Base-by-base conservation (phyloP, 331 rosid species). In the Malus hybrid region DNA sequence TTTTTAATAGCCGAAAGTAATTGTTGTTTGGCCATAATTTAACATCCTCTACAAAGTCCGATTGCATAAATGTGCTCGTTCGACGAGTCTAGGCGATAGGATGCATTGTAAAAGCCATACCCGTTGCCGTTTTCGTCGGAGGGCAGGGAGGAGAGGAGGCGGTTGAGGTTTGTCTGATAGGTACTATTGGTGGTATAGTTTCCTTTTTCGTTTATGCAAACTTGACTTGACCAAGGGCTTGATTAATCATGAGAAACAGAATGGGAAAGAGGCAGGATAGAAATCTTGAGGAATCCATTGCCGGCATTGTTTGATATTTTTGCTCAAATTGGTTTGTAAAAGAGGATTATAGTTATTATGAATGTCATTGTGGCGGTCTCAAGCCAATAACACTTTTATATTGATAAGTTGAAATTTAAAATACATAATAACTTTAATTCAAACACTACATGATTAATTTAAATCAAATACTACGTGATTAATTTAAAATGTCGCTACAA, bases 1-100 rank as follows among this genome's bases (percentile, higher is more conserved):
- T 22, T 22, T 22, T 22, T 22, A 22, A 22, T 22, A 22, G 22
- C 22, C 22, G 22, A 22, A 22, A 22, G 22, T 22, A 22, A 22
- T 22, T 22, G 22, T 22, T 22, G 22, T 22, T 22, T 22, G 22
- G 22, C 22, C 22, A 22, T 22, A 22, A 22, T 22, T 22, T 22
- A 22, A 22, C 22, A 22, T 50, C 87, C 89, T 65, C 88, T 62
- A 32, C 90, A 90, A 28, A 90, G 56, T 4, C 80, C 95, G 15
- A 90, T 79, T 11, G 76, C 76, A n/a, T 78, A 34, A 7, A 83
- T 87, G 52, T 24, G 33, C 66, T 84, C 73, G 19, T 50, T 15
- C 3, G 55, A 50, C 7, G 70, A 9, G 72, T 22, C 18, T 48
- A 71, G 73, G 18, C 87, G 88, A 10, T 65, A 50, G 52, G 85